Conservation (phyloP, 345 rosid species). For the Cardamine chenopodiifolia region DNA sequence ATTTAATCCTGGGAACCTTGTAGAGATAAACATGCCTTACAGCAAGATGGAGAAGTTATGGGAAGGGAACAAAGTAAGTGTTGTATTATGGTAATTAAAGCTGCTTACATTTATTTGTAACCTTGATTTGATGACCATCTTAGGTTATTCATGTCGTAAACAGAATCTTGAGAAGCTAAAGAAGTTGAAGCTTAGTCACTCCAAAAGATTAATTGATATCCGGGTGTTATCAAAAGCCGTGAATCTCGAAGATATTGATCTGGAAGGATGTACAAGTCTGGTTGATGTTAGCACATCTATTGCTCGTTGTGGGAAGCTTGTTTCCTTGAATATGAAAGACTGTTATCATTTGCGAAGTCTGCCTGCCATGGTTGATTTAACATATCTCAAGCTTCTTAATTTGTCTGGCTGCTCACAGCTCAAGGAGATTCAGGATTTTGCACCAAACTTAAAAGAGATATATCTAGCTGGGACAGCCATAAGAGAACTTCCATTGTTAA, state of each 20-base stretch:
- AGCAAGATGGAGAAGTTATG: conserved; percentile 35
- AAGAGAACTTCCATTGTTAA: conserved; percentile 10
- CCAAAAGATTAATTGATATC: neutral
- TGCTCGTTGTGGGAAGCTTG: conserved; percentile 18
- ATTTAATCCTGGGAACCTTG: conserved; percentile 24
- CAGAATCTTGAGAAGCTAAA: conserved; percentile 29
- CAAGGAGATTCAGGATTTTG: conserved; percentile 14
- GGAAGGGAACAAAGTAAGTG: conserved; percentile 27
- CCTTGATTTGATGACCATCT: conserved; percentile 4
- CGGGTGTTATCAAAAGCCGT: conserved; percentile 11
- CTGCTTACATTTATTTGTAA: neutral
- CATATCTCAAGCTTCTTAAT: conserved; percentile 26
- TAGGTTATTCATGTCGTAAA: conserved; percentile 3
- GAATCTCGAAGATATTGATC: conserved; percentile 30
- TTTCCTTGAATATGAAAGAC: conserved; percentile 35
- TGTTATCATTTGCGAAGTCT: conserved; percentile 15
- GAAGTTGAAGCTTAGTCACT: conserved; percentile 10
- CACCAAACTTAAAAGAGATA: conserved; percentile 25
- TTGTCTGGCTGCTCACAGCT: conserved; percentile 32
- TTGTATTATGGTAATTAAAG: neutral
- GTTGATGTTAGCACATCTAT: conserved; percentile 30
- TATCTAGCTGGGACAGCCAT: conserved; percentile 34
- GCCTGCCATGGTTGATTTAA: neutral
- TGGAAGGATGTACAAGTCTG: conserved; percentile 30
- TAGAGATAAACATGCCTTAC: conserved; percentile 21